These are phyloP conservation scores for Psilocybe azurescens DNA, from an alignment of 768 basidiomycete genomes.

Conservation along the genomic window DNA sequence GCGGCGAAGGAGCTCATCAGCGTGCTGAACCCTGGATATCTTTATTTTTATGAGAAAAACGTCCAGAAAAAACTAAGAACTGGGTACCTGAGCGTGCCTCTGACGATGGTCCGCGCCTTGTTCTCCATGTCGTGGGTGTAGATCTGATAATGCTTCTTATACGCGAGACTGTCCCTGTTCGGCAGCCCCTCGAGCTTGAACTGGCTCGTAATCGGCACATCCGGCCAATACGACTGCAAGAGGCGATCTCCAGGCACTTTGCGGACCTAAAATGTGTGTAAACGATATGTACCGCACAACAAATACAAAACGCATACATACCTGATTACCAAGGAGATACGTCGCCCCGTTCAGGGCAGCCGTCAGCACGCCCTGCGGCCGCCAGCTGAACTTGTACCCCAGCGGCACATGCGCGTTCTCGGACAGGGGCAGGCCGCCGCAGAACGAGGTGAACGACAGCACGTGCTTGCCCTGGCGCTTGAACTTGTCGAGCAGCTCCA, in stretches of 20 bases:
- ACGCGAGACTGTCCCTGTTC: slow-evolving; percentile 82
- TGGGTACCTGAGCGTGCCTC: slow-evolving; percentile 84
- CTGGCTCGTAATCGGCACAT: slow-evolving; percentile 68
- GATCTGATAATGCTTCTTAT: slow-evolving; percentile 64
- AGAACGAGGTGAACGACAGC: slow-evolving; percentile 85
- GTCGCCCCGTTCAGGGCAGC: slow-evolving; percentile 78
- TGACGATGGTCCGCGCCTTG: slow-evolving; percentile 66
- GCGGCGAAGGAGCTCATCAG: slow-evolving; percentile 75
- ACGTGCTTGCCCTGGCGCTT: slow-evolving; percentile 58
- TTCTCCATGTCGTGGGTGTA: slow-evolving; percentile 9
- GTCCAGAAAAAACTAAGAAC: not conserved
- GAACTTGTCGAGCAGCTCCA: slow-evolving; percentile 65
- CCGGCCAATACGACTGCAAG: slow-evolving; percentile 61
- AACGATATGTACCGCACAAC: not conserved
- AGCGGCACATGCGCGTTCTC: slow-evolving; percentile 69
- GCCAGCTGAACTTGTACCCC: slow-evolving; percentile 96
- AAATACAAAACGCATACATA: slow-evolving; percentile 32
- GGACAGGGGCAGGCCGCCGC: slow-evolving; percentile 89
- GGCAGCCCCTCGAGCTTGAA: slow-evolving; percentile 83
- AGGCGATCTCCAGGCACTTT: slow-evolving; percentile 48
- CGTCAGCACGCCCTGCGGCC: slow-evolving; percentile 81
- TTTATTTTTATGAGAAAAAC: slow-evolving; percentile 26
- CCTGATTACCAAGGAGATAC: slow-evolving; percentile 64
- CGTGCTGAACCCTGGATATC: slow-evolving; percentile 84
- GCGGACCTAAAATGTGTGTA: not conserved